Conservation (phyloP, 352 stramenopile species). For the Phytopythium delawarense region DNA sequence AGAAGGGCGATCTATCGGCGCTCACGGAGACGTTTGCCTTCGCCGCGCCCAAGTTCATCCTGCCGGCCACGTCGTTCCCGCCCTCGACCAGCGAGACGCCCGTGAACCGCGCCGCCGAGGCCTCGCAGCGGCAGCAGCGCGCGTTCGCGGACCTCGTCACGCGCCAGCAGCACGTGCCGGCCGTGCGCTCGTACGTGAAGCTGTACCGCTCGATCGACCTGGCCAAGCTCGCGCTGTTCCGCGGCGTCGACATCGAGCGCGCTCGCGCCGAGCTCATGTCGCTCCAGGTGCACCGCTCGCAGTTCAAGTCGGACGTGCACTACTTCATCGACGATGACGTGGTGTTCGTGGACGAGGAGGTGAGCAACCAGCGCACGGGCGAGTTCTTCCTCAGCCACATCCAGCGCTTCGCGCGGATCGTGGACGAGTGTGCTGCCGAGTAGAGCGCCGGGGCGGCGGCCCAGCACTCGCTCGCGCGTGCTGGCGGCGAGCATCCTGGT, state of each 20-base stretch:
- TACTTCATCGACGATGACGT: slow-evolving; percentile 77
- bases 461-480: background rate
- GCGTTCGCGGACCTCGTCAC: slow-evolving; percentile 90
- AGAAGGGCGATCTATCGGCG: slow-evolving; percentile 74
- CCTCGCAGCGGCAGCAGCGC: slow-evolving; percentile 70
- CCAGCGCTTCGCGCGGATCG: slow-evolving; percentile 81
- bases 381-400: slow-evolving; percentile 91
- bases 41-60: slow-evolving; percentile 95
- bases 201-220: slow-evolving; percentile 96
- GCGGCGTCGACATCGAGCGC: slow-evolving; percentile 64
- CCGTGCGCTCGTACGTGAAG: slow-evolving; percentile 94
- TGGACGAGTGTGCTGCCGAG: slow-evolving; percentile 68
- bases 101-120: slow-evolving; percentile 58
- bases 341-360: slow-evolving; percentile 81
- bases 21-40: slow-evolving; percentile 91
- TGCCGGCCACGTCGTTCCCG: slow-evolving; percentile 64
- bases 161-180: slow-evolving; percentile 83
- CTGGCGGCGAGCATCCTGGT: background rate
- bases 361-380: slow-evolving; percentile 81
- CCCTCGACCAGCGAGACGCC: slow-evolving; percentile 28
- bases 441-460: background rate
- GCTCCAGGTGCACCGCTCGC: slow-evolving; percentile 63
- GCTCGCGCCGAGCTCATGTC: slow-evolving; percentile 77
- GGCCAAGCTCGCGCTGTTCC: slow-evolving; percentile 93
- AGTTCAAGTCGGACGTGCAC: slow-evolving; percentile 76